Percentiles rank a stretch among this genome's conserved stretches.
These are phyloP conservation scores for Carex arenaria DNA, from an alignment of 202 grass and related monocot genomes.

Conservation along the genomic window DNA sequence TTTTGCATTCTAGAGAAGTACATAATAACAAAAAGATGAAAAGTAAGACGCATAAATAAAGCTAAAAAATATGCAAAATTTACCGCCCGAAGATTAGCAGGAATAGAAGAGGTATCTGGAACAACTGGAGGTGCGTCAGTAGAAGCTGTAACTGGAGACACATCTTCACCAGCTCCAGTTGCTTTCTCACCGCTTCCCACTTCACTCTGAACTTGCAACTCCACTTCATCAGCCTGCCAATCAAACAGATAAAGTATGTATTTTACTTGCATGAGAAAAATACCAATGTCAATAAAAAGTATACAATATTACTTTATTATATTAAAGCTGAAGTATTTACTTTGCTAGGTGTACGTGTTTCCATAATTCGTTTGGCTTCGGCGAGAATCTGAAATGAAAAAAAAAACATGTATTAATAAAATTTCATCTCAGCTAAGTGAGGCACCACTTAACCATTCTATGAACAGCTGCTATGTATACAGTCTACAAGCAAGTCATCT, in stretches of 20 bases:
- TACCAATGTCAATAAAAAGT: not conserved
- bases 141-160: conserved; percentile 44
- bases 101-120: conserved; percentile 52
- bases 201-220: conserved; percentile 33
- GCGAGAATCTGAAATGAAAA: conserved; percentile 58
- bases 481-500: not conserved
- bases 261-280: not conserved
- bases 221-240: conserved; percentile 51
- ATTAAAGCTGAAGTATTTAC: conserved; percentile 42
- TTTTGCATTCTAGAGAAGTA: not conserved
- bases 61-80: conserved; percentile 9
- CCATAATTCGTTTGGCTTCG: conserved; percentile 94
- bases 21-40: not conserved
- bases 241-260: not conserved
- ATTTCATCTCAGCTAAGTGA: not conserved
- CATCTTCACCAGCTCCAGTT: conserved; percentile 47
- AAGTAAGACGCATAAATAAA: not conserved
- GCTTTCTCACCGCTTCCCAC: conserved; percentile 42
- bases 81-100: conserved; percentile 84
- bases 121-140: conserved; percentile 44
- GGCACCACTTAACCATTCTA: not conserved
- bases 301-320: conserved; percentile 19
- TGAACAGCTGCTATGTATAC: not conserved
- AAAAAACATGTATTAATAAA: conserved; percentile 17
- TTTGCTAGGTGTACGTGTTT: conserved; percentile 76